Base-by-base conservation (phyloP, 208 protist genomes). In the Trypanosoma brucei region DNA sequence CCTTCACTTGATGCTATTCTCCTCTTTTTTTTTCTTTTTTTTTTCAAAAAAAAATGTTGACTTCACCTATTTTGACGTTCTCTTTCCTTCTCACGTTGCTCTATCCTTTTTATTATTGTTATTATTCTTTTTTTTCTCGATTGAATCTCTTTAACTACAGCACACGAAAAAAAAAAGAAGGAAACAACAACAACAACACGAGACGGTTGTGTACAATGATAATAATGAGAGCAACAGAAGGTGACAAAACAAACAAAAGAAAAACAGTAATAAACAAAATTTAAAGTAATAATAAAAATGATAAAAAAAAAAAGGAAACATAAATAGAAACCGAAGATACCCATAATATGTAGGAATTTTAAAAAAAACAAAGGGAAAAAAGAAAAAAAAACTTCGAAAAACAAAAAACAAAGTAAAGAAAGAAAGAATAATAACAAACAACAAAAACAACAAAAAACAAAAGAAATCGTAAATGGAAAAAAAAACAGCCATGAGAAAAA, bases 281-380 rank as follows among this genome's bases (percentile, higher is more conserved):
- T 42, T 9, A 44, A 37, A 34, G 48, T 45, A 46, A 55, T 38
- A 5, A n/a, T 31, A 11, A 44, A 33, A 49, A 34, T 22, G 7
- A 22, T 40, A 57, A 59, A 49, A 66, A 59, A 35, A 48, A 44
- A 67, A 59, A 53, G 52, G 59, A 7, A 50, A 34, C 40, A 22
- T 14, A 48, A n/a, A 22, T 48, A 8, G 11, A 14, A 60, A 38
- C 11, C 37, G 22, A 22, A 22, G 22, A 22, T 22, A 22, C 22
- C 22, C 22, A 22, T 22, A 22, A 22, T 22, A 22, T 22, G 22
- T 22, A 22, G 22, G 22, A 22, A 22, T 22, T 22, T 0, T 0
- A 22, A 22, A 22, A 22, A 22, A 22, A 22, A 22, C 22, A 49
- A 34, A 37, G n/a, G 44, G 50, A n/a, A 44, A 55, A 52, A 60